Evolutionary conservation across 73 alveolate genomes (phyloP), one percentile per base, ranked within the genome.

Genomic region (Paramecium sonneborni): DNA sequence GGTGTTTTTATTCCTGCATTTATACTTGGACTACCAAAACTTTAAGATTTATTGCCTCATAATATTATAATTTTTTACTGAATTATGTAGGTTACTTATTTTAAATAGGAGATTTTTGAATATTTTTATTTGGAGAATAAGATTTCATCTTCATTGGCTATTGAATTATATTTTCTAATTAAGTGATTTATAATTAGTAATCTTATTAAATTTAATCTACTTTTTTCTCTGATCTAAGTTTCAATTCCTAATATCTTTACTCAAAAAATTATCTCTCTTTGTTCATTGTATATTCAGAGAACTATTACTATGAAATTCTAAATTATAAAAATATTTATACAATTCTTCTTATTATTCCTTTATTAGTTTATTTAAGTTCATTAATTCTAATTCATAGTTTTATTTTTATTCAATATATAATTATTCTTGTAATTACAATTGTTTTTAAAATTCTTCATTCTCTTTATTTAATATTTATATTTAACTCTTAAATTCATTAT

Each of bases 311-410:
- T 1, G 90, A 79, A 6, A 79, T 24, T 24, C 90, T 79, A 43
- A 52, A 18, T 8, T 21, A 38, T 37, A 5, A 23, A 21, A 0
- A 79, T 20, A 79, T 12, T n/a, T 41, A 15, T 79, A 79, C 90
- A 79, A 21, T 79, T 79, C 90, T 43, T 79, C 90, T n/a, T 79
- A 43, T 79, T 79, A 79, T 79, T 79, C 90, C 41, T 79, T 79
- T 10, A 79, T 44, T n/a, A 79, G 18, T 43, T 79, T 38, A 79
- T 79, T 79, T 43, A 79, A 43, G 7, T 79, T 79, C 41, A 43
- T 23, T 11, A 79, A 21, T 43, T 79, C 90, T 30, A 24, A 28
- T 46, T 79, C 90, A 79, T 24, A 46, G 24, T 39, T 23, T 79
- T 39, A 23, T 23, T 79, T 39, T 26, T 38, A 39, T 39, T 79